Evolutionary conservation across 2,329 filamentous ascomycete species (phyloP).

Genomic region (Trichoderma hamatum): DNA sequence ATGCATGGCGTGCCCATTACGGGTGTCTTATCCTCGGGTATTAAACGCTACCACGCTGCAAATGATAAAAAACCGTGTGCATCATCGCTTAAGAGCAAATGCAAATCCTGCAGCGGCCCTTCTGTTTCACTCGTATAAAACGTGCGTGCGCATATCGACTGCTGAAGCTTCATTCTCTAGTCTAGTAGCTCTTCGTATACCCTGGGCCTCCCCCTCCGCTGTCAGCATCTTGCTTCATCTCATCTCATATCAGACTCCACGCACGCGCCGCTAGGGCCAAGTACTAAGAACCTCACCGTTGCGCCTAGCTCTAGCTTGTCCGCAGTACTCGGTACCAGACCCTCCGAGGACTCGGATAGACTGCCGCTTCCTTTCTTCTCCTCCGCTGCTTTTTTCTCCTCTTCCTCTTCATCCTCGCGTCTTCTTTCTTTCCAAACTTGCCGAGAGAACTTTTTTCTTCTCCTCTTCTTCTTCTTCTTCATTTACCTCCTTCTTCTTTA

Average conservation of each 20-base stretch:
- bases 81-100: neutral
- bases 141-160: neutral
- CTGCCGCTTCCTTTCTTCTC: neutral
- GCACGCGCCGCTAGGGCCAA: constrained; percentile 6
- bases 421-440: neutral
- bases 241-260: constrained; percentile 13
- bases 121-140: neutral
- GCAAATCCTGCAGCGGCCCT: neutral
- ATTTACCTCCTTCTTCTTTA: neutral
- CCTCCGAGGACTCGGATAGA: neutral
- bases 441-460: neutral
- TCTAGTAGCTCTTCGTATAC: neutral
- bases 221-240: constrained; percentile 10
- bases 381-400: neutral
- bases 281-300: neutral
- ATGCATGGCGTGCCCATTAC: neutral
- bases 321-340: neutral
- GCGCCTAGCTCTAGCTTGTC: neutral
- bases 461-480: neutral
- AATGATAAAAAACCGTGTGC: neutral
- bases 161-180: neutral
- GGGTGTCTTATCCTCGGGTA: neutral
- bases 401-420: constrained; percentile 14
- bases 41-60: neutral
- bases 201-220: neutral